Conservation (phyloP, 2,329 filamentous ascomycete genomes). For the Talaromyces sp. region DNA sequence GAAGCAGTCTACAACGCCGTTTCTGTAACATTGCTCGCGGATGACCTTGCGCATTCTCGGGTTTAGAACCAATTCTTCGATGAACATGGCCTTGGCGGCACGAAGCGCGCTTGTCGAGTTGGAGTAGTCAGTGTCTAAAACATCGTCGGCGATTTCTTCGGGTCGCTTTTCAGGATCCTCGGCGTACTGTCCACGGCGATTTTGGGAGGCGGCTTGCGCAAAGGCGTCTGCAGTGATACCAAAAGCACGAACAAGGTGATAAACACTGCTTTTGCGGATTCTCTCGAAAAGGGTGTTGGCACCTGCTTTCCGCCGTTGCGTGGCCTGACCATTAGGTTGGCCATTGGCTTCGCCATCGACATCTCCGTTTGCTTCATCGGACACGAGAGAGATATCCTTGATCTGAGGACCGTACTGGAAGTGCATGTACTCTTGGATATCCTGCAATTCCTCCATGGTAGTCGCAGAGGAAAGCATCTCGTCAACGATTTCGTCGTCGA, state of each 20-base stretch:
- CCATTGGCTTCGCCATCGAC: slow-evolving; percentile 12
- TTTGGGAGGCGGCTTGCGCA: slow-evolving; percentile 75
- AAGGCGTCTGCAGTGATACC: slow-evolving; percentile 86
- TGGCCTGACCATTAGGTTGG: slow-evolving; percentile 55
- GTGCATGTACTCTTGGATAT: slow-evolving; percentile 92
- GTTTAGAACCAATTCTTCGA: slow-evolving; percentile 82
- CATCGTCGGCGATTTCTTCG: slow-evolving; percentile 77
- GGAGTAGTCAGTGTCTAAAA: slow-evolving; percentile 66
- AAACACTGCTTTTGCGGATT: slow-evolving; percentile 72
- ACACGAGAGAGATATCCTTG: slow-evolving; percentile 66
- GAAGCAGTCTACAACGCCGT: slow-evolving; percentile 77
- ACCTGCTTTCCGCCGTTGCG: slow-evolving; percentile 75
- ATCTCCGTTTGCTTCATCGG: slow-evolving; percentile 10
- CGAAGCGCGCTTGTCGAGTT: slow-evolving; percentile 71
- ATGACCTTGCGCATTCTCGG: slow-evolving; percentile 87
- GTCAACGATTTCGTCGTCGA: slow-evolving; percentile 71
- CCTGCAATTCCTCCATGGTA: slow-evolving; percentile 92
- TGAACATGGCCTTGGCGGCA: slow-evolving; percentile 80
- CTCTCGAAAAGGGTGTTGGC: slow-evolving; percentile 78
- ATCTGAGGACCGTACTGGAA: slow-evolving; percentile 85
- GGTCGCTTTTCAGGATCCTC: slow-evolving; percentile 79
- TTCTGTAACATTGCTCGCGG: slow-evolving; percentile 75
- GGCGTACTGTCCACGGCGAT: slow-evolving; percentile 72
- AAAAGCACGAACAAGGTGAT: slow-evolving; percentile 79
- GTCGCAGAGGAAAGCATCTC: slow-evolving; percentile 74